phyloP scores from a whole-genome alignment of 2,329 filamentous ascomycete species.

The Aspergillaceae sp. region DNA sequence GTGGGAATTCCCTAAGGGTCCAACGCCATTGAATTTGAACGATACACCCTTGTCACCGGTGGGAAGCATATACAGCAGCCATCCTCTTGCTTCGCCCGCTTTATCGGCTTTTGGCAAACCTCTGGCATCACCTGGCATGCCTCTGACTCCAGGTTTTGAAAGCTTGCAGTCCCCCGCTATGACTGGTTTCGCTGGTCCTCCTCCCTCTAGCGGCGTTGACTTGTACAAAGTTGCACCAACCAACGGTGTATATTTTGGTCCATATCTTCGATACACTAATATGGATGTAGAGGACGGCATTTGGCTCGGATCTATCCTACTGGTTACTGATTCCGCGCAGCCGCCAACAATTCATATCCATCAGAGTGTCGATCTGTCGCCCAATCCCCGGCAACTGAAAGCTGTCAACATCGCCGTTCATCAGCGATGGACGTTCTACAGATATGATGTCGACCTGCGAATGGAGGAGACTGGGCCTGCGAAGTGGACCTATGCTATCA shows the following conservation, averaged over 20 bases:
- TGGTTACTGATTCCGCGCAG: constrained; percentile 83
- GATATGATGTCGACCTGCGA: constrained; percentile 79
- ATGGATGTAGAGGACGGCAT: constrained; percentile 89
- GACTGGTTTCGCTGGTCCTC: constrained; percentile 80
- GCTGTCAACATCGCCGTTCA: constrained; percentile 77
- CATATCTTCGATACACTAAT: constrained; percentile 89
- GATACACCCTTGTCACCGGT: constrained; percentile 74
- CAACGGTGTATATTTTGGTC: constrained; percentile 96
- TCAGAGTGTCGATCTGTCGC: constrained; percentile 78
- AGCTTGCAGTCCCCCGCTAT: constrained; percentile 70
- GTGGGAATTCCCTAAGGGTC: constrained; percentile 97
- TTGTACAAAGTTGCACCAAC: constrained; percentile 90
- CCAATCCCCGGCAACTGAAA: constrained; percentile 80
- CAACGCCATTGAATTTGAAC: constrained; percentile 78
- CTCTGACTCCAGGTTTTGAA: constrained; percentile 76
- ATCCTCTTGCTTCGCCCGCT: constrained; percentile 62
- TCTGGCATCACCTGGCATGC: constrained; percentile 70
- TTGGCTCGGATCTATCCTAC: constrained; percentile 88
- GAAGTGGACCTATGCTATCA: constrained; percentile 97
- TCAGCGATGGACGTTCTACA: constrained; percentile 91
- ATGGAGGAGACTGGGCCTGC: constrained; percentile 74
- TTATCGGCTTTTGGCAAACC: constrained; percentile 48
- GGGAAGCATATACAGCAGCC: constrained; percentile 61
- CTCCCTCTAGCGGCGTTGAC: constrained; percentile 78
- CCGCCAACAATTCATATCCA: constrained; percentile 96